A percentile compares a stretch with the other conserved stretches of the same genome.
phyloP scores from a whole-genome alignment of 306 rosid species.

The Psophocarpus tetragonolobus region DNA sequence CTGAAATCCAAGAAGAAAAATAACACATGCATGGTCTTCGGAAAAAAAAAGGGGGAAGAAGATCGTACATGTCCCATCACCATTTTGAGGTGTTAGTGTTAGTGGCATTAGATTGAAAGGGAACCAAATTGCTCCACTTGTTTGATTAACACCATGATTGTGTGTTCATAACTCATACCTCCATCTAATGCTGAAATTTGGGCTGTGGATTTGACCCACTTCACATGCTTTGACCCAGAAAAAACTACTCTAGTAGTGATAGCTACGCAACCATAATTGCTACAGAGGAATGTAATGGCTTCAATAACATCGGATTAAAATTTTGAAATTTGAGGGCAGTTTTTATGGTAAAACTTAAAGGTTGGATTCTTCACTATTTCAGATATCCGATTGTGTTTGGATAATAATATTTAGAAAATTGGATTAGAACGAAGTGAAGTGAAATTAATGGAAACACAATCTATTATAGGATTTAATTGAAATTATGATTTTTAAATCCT shows the following conservation, averaged over 20 bases:
- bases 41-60: not conserved
- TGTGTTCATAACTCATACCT: constrained; percentile 2
- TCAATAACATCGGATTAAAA: not conserved
- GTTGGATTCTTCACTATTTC: not conserved
- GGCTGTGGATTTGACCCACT: constrained; percentile 29
- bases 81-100: not conserved
- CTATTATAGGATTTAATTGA: too few relatives aligned
- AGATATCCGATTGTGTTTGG: too few relatives aligned
- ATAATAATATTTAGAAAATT: too few relatives aligned
- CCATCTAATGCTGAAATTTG: constrained; percentile 30
- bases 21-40: constrained; percentile 5
- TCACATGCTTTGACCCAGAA: constrained; percentile 22
- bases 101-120: constrained; percentile 13
- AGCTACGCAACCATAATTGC: not conserved
- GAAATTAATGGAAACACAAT: too few relatives aligned
- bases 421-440: too few relatives aligned
- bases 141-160: constrained; percentile 35
- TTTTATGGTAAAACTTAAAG: not conserved
- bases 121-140: not conserved
- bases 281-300: not conserved
- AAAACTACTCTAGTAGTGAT: not conserved
- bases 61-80: constrained; percentile 20
- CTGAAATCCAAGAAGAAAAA: not conserved
- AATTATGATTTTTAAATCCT: too few relatives aligned
- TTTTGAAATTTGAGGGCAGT: not conserved